These are phyloP conservation scores for Dalbergia cochinchinensis DNA, from an alignment of 306 rosid species.

Conservation along the genomic window DNA sequence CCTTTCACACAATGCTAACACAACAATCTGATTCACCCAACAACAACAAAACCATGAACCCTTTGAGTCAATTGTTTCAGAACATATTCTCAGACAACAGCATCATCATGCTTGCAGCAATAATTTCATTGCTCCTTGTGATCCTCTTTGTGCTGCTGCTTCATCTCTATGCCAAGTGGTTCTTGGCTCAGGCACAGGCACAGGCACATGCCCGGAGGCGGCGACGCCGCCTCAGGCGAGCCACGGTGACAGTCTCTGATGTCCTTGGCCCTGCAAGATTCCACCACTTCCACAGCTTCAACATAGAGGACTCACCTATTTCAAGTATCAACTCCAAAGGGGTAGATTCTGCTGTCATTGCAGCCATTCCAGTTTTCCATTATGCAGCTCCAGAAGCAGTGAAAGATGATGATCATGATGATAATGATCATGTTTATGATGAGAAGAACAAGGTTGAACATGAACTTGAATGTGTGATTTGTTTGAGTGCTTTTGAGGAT, in stretches of 20 bases:
- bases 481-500: slow-evolving; percentile 72
- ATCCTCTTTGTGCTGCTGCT: slow-evolving; percentile 92
- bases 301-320: slow-evolving; percentile 50
- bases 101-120: slow-evolving; percentile 86
- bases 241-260: slow-evolving; percentile 64
- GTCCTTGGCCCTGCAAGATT: slow-evolving; percentile 67
- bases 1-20: slow-evolving; percentile 45
- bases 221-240: slow-evolving; percentile 55
- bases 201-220: slow-evolving; percentile 44
- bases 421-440: neutral
- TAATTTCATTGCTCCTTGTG: slow-evolving; percentile 78
- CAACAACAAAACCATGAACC: slow-evolving; percentile 42
- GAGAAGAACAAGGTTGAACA: neutral
- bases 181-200: slow-evolving; percentile 69
- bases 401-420: neutral
- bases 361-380: slow-evolving; percentile 73
- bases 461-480: slow-evolving; percentile 79
- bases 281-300: slow-evolving; percentile 62
- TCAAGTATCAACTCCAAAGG: slow-evolving; percentile 65
- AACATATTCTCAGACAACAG: slow-evolving; percentile 77
- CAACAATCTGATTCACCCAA: slow-evolving; percentile 34
- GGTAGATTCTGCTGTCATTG: slow-evolving; percentile 60
- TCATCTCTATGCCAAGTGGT: slow-evolving; percentile 90
- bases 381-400: slow-evolving; percentile 36
- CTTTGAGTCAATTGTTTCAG: slow-evolving; percentile 56